Base-by-base conservation (phyloP, 2,329 filamentous ascomycete species). In the Apiospora hydei region DNA sequence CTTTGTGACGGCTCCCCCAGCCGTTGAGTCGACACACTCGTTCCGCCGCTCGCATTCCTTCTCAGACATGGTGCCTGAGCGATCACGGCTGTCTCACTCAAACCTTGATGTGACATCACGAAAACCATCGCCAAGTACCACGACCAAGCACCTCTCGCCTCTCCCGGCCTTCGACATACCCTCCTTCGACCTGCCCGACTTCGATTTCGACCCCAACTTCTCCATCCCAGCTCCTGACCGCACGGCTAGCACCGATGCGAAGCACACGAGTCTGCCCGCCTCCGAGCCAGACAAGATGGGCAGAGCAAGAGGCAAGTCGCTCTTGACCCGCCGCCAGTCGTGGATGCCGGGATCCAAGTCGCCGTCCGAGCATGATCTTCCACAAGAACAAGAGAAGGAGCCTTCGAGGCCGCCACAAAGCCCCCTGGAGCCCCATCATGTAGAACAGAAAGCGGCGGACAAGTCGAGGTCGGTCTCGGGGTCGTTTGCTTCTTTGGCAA, bases 341-440 rank as follows among this genome's bases (percentile, higher is more conserved):
- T 90, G 88, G 88, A 83, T 89, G 72, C 82, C 84, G 18, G 81
- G 81, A 77, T 84, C 86, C 34, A 87, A 83, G 74, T 83, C 84
- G 16, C 77, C 81, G 5, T 77, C 82, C 51, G 81, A 84, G 18
- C 70, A 75, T 82, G n/a, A 78, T 78, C 14, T 64, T 41, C n/a
- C 57, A 4, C 34, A 41, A 41, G 57, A 14, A 5, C 57, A 38
- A 38, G 57, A 64, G 41, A 64, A 41, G 10, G 34, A 64, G 77
- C 79, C 26, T 75, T 80, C 61, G 71, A 80, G 49, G 66, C 21
- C 43, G 18, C 14, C 41, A 30, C 66, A 68, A 2, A 47, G 66
- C 66, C 41, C 41, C 41, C 71, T 46, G 26, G 75, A 72, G 70
- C 51, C 77, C 43, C 73, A 74, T 43, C 75, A 79, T 30, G 73